Evolutionary conservation across 2,329 filamentous ascomycete genomes (phyloP).

Genomic region (Venturia aucupariae): DNA sequence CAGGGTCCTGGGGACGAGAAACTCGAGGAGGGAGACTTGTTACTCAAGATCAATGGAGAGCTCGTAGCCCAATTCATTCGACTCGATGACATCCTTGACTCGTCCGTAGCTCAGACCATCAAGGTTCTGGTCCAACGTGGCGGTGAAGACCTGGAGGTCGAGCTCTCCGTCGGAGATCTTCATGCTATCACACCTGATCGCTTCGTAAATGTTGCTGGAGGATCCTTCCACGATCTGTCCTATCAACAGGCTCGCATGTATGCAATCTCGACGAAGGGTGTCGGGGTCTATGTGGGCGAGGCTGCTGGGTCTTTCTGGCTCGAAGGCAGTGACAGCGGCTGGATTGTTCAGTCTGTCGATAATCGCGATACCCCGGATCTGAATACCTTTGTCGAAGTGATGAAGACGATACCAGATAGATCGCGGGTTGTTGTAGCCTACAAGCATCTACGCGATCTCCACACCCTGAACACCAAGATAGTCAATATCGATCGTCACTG

Average conservation of each 20-base stretch:
- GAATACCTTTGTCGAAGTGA: conserved; percentile 80
- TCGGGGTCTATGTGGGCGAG: conserved; percentile 88
- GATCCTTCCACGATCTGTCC: conserved; percentile 89
- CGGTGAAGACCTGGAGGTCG: conserved; percentile 76
- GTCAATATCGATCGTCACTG: conserved; percentile 91
- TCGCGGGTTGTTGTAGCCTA: conserved; percentile 88
- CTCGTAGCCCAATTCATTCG: conserved; percentile 88
- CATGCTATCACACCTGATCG: conserved; percentile 93
- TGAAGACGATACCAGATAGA: conserved; percentile 73
- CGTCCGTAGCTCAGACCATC: conserved; percentile 70
- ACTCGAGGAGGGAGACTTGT: conserved; percentile 86
- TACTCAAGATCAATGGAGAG: conserved; percentile 88
- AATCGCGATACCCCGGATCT: conserved; percentile 85
- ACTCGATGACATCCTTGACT: conserved; percentile 85
- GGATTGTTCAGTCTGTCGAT: conserved; percentile 87
- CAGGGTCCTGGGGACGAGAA: conserved; percentile 80
- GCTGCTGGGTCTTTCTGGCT: conserved; percentile 91
- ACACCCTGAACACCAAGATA: conserved; percentile 88
- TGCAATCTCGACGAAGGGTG: conserved; percentile 69
- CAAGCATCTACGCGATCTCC: conserved; percentile 87
- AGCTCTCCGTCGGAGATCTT: conserved; percentile 77
- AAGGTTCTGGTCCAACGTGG: conserved; percentile 78
- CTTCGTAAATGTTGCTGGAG: conserved; percentile 89
- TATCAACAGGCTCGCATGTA: conserved; percentile 97
- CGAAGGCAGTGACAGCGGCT: conserved; percentile 81